phyloP scores from a whole-genome alignment of 1,139 yeast genomes.

The Suhomyces chickasaworum region DNA sequence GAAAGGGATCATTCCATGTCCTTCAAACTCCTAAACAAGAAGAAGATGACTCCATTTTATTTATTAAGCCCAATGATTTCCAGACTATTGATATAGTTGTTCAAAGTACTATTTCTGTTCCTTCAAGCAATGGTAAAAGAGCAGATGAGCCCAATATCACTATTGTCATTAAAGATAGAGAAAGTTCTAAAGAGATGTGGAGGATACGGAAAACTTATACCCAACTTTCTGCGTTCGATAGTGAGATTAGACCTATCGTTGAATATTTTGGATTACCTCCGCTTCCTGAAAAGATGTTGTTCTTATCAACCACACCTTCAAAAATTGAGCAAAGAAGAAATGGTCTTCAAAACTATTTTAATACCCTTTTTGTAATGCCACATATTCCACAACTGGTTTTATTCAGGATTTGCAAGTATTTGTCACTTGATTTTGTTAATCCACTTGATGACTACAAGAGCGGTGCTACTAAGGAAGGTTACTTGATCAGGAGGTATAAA shows the following conservation, averaged over 20 bases:
- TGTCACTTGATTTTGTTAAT: conserved; percentile 69
- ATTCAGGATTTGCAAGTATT: conserved; percentile 59
- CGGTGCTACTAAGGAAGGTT: conserved; percentile 68
- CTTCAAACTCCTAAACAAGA: conserved; percentile 29
- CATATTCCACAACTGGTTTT: conserved; percentile 59
- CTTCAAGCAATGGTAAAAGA: conserved; percentile 32
- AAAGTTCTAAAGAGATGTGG: conserved; percentile 69
- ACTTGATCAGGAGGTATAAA: conserved; percentile 60
- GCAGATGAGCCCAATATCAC: conserved; percentile 63
- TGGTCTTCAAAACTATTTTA: conserved; percentile 61
- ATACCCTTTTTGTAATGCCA: conserved; percentile 59
- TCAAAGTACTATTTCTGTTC: conserved; percentile 55
- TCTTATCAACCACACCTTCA: conserved; percentile 60
- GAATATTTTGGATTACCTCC: conserved; percentile 64
- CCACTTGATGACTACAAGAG: conserved; percentile 60
- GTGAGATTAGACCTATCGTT: conserved; percentile 54
- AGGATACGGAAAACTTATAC: conserved; percentile 61
- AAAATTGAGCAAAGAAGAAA: conserved; percentile 65
- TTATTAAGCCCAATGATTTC: conserved; percentile 68
- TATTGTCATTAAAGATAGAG: conserved; percentile 61
- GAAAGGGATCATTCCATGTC: conserved; percentile 28
- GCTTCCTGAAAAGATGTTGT: conserved; percentile 57
- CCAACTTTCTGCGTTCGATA: conserved; percentile 59
- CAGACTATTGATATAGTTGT: conserved; percentile 62
- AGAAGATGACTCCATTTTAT: conserved; percentile 39